These are phyloP conservation scores for Trametes polyzona DNA, from an alignment of 1,284 basidiomycete species.

Conservation along the genomic window DNA sequence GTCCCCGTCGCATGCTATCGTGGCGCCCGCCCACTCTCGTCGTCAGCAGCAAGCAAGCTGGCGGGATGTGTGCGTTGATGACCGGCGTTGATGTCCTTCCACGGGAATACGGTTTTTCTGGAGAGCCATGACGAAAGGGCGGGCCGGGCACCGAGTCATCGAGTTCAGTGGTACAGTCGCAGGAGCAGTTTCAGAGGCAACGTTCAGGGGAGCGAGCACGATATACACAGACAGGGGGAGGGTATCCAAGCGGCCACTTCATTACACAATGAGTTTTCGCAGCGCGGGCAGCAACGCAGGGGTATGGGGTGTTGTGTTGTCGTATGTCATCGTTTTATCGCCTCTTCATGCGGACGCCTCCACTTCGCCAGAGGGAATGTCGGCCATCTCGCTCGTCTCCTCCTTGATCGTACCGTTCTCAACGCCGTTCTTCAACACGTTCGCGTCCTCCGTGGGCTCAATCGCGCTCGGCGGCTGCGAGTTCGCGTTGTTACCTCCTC, in stretches of 20 bases:
- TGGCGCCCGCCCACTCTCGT: conserved; percentile 16
- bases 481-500: conserved; percentile 43
- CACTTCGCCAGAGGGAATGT: conserved; percentile 31
- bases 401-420: conserved; percentile 28
- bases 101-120: conserved; percentile 13
- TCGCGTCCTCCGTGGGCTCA: conserved; percentile 30
- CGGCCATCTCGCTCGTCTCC: conserved; percentile 29
- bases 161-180: conserved; percentile 22
- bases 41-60: not conserved
- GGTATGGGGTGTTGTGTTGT: conserved; percentile 24
- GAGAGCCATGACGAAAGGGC: not conserved
- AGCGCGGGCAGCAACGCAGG: conserved; percentile 22
- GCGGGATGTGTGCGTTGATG: not conserved
- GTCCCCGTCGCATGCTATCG: conserved; percentile 7
- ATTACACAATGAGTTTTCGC: conserved; percentile 21
- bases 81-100: conserved; percentile 1
- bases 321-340: conserved; percentile 22
- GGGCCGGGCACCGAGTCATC: not conserved
- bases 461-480: conserved; percentile 36
- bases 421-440: conserved; percentile 19
- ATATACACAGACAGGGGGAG: conserved; percentile 28
- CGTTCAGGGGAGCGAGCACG: conserved; percentile 21
- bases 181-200: conserved; percentile 19
- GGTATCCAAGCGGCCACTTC: conserved; percentile 35
- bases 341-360: conserved; percentile 23